Evolutionary conservation across 2,329 filamentous ascomycete genomes (phyloP), one percentile per base, ranked within the genome.

Genomic region (Bipolaris zeicola): DNA sequence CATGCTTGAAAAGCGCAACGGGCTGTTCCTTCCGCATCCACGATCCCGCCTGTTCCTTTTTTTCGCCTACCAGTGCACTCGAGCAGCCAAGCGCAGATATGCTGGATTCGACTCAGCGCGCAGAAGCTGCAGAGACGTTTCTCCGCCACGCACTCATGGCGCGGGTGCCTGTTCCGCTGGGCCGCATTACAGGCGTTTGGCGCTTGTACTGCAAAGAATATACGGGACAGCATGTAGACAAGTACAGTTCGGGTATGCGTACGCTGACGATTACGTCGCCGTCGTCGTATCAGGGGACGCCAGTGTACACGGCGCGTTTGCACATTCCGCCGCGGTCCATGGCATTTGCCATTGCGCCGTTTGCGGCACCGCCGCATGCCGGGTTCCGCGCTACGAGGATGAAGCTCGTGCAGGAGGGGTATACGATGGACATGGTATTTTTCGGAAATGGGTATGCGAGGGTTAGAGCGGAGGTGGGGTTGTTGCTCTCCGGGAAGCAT

Each of bases 361-460:
- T 74, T 33, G 7, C 50, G 0, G 58, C 52, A 0, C 70, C 70
- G 34, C 68, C 70, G 6, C 70, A 75, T 44, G 72, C 72, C 0
- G 62, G 60, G 1, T 72, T 72, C 36, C 64, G 70, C 8, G 41
- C 49, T 1, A 66, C 56, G 5, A 49, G n/a, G 14, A 20, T 73
- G 10, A 60, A 50, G 56, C 73, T 68, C 1, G 51, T 50, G 7
- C 49, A 34, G 0, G 71, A 73, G 59, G 59, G 65, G 16, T 71
- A 73, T 31, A 44, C 33, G 3, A 55, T 74, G 50, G 64, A 72
- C 0, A 28, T 72, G 5, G 39, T 68, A 6, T 74, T 73, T 42
- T 24, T 73, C 36, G 72, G 72, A 0, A 70, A 70, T 33, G 71
- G 72, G 10, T 73, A 70, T 38, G 24, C 71, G 57, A 54, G 60